phyloP scores from a whole-genome alignment of 192 early-diverging fungal genomes.

The Neocallimastix lanati region DNA sequence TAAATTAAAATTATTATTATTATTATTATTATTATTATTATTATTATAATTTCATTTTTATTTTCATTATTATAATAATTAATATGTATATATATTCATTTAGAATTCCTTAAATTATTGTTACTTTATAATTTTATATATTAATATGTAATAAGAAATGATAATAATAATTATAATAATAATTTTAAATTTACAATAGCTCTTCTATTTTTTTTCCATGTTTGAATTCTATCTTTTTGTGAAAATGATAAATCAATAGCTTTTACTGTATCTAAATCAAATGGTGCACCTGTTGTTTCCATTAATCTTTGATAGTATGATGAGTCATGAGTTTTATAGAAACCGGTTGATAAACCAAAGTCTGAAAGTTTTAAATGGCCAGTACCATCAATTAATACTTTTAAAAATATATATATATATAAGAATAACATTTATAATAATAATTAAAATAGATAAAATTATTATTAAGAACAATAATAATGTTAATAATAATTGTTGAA shows the following conservation, averaged over 20 bases:
- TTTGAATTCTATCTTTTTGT: conserved; percentile 84
- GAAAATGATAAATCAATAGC: conserved; percentile 60
- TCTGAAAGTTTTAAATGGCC: conserved; percentile 99
- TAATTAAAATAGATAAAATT: conserved; percentile 33
- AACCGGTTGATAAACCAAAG: conserved; percentile 98
- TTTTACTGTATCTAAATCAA: background rate
- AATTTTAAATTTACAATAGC: conserved; percentile 35
- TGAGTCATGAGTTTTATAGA: conserved; percentile 97
- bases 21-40: too few species aligned
- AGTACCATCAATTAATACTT: conserved; percentile 85
- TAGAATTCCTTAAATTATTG: too few species aligned
- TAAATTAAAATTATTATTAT: background rate
- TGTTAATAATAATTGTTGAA: too few species aligned
- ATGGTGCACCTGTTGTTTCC: conserved; percentile 19
- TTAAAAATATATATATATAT: too few species aligned
- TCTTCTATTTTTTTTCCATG: conserved; percentile 94
- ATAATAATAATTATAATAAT: background rate
- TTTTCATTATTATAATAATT: too few species aligned
- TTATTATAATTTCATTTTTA: too few species aligned
- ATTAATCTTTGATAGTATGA: conserved; percentile 74
- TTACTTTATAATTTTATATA: background rate
- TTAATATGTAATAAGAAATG: background rate
- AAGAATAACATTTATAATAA: too few species aligned
- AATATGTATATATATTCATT: too few species aligned
- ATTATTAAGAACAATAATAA: too few species aligned